These are phyloP conservation scores for Coprinellus micaceus DNA, from an alignment of 768 basidiomycete species.

Conservation along the genomic window DNA sequence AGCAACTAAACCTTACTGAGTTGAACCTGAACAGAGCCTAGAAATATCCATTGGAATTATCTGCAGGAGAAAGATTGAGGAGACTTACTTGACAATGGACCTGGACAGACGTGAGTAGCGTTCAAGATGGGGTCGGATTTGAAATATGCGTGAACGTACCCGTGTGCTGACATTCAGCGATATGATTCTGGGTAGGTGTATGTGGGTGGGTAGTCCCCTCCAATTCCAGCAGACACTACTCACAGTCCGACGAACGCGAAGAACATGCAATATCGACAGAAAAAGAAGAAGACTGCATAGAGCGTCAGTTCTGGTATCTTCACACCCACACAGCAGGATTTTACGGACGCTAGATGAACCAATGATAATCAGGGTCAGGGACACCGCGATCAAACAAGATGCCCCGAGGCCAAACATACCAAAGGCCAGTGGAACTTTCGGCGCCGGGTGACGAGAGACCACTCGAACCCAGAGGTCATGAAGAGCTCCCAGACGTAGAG, in stretches of 20 bases:
- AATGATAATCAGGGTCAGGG: conserved; percentile 4
- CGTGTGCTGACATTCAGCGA: conserved; percentile 49
- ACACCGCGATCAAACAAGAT: conserved; percentile 16
- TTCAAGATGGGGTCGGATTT: conserved; percentile 1
- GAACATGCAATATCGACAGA: conserved; percentile 72
- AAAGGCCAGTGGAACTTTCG: conserved; percentile 67
- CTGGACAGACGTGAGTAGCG: conserved; percentile 24
- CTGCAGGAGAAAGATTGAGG: neutral
- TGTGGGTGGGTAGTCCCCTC: neutral
- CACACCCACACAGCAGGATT: neutral
- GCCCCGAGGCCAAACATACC: conserved; percentile 36
- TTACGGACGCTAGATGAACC: neutral
- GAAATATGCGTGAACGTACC: conserved; percentile 26
- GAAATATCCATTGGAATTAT: neutral
- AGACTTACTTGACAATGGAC: conserved; percentile 57
- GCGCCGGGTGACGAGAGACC: conserved; percentile 55
- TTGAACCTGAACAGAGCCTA: conserved; percentile 68
- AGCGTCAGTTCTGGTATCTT: conserved; percentile 1
- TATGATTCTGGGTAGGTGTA: conserved; percentile 42
- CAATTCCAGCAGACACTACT: conserved; percentile 21
- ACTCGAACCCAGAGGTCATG: conserved; percentile 62
- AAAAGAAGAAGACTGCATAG: conserved; percentile 55
- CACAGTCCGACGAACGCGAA: conserved; percentile 62
- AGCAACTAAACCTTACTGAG: conserved; percentile 39
- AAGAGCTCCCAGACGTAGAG: conserved; percentile 67